These are phyloP conservation scores for Rhizopus microsporus DNA, from an alignment of 371 early-diverging fungal species.

Conservation along the genomic window DNA sequence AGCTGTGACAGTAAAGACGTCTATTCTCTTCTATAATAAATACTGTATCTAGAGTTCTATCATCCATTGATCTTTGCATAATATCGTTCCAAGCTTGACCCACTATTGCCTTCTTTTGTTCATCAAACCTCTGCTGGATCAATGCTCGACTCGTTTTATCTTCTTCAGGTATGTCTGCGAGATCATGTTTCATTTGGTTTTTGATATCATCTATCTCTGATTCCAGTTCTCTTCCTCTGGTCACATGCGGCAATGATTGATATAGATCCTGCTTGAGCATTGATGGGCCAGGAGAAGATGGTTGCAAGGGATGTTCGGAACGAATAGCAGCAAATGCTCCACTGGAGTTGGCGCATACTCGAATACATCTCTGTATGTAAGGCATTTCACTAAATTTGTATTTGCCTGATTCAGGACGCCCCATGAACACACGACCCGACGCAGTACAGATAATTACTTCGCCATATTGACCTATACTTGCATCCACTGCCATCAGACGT, in stretches of 20 bases:
- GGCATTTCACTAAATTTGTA: constrained; percentile 47
- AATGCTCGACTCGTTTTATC: neutral
- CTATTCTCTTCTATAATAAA: constrained; percentile 31
- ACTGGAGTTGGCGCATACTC: constrained; percentile 55
- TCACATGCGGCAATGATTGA: constrained; percentile 40
- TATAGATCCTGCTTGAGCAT: constrained; percentile 36
- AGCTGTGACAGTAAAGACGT: constrained; percentile 52
- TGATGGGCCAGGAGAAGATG: constrained; percentile 10
- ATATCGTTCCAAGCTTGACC: constrained; percentile 19
- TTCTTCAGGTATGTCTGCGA: neutral
- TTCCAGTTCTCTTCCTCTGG: constrained; percentile 2
- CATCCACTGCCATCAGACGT: constrained; percentile 43
- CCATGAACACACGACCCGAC: constrained; percentile 56
- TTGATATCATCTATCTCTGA: constrained; percentile 1
- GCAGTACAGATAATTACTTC: constrained; percentile 51
- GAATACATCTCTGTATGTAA: constrained; percentile 52
- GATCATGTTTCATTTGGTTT: neutral
- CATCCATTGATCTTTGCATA: constrained; percentile 10
- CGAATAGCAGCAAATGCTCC: constrained; percentile 64
- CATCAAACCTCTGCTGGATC: constrained; percentile 8
- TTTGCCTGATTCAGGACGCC: constrained; percentile 23
- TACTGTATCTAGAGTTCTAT: constrained; percentile 40
- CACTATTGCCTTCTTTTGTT: constrained; percentile 5
- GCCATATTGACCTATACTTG: constrained; percentile 55
- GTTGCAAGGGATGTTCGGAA: constrained; percentile 36